Percentiles rank a stretch among this genome's conserved stretches.
Conservation (phyloP, 805 yeast species). For the Nakazawaea sp. region DNA sequence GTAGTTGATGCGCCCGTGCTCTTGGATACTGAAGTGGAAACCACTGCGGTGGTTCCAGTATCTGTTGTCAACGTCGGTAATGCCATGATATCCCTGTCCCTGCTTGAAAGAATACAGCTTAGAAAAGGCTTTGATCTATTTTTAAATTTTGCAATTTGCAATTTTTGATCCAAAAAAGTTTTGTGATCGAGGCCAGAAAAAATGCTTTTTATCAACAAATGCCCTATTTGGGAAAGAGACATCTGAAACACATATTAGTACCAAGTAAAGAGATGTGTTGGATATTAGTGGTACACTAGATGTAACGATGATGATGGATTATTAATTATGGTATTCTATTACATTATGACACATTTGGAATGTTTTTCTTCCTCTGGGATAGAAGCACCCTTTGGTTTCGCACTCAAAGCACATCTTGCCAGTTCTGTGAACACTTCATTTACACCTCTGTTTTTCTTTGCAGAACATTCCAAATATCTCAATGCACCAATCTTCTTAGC, state of each 20-base stretch:
- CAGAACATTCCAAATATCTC: slow-evolving; percentile 93
- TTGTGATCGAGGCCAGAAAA: too few species aligned
- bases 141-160: too few species aligned
- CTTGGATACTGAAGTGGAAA: not conserved
- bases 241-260: too few species aligned
- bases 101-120: too few species aligned
- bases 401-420: slow-evolving; percentile 91
- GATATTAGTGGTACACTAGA: too few species aligned
- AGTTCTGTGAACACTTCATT: slow-evolving; percentile 99
- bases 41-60: not conserved
- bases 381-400: slow-evolving; percentile 72
- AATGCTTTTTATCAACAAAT: too few species aligned
- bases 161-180: too few species aligned
- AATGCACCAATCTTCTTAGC: slow-evolving; percentile 93
- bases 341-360: slow-evolving; percentile 32
- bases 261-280: too few species aligned
- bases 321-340: slow-evolving; percentile 6
- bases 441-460: slow-evolving; percentile 95
- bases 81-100: too few species aligned
- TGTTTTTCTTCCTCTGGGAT: slow-evolving; percentile 36
- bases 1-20: not conserved
- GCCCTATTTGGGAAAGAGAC: too few species aligned
- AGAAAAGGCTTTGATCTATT: too few species aligned
- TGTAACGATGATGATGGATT: not conserved
- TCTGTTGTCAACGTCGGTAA: not conserved